These are phyloP conservation scores for Coniella vitis DNA, from an alignment of 2,329 filamentous ascomycete species.

Conservation along the genomic window DNA sequence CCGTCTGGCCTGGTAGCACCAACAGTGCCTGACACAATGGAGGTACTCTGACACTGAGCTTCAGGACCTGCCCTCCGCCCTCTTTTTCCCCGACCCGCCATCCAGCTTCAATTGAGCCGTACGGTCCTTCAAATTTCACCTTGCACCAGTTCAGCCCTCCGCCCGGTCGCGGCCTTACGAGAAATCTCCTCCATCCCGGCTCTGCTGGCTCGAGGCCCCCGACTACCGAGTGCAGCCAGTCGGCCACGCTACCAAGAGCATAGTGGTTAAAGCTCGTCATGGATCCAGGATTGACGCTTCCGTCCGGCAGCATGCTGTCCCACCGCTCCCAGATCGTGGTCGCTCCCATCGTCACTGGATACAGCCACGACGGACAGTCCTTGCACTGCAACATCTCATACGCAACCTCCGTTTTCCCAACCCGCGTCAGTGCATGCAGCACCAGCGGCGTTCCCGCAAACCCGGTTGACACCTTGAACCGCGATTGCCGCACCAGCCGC, in stretches of 20 bases:
- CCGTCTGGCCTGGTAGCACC: conserved; percentile 8
- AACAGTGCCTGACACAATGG: conserved; percentile 10
- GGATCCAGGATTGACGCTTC: conserved; percentile 28
- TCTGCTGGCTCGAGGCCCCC: conserved; percentile 24
- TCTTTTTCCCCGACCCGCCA: conserved; percentile 7
- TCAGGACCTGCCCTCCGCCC: background rate
- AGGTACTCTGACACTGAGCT: conserved; percentile 9
- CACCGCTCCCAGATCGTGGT: conserved; percentile 37
- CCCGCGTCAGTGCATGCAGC: conserved; percentile 16
- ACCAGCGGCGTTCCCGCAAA: conserved; percentile 16
- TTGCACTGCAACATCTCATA: conserved; percentile 44
- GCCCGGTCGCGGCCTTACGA: conserved; percentile 25
- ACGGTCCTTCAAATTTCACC: conserved; percentile 13
- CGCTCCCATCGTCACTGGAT: conserved; percentile 31
- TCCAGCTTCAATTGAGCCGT: conserved; percentile 7
- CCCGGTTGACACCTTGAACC: conserved; percentile 10
- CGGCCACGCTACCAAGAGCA: conserved; percentile 31
- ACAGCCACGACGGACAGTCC: conserved; percentile 31
- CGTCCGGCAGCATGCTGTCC: conserved; percentile 32
- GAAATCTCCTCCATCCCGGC: conserved; percentile 26
- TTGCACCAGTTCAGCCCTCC: conserved; percentile 18
- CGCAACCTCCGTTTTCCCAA: conserved; percentile 26
- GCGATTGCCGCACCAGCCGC: conserved; percentile 9
- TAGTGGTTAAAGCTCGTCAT: conserved; percentile 39
- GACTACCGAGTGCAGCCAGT: conserved; percentile 30